phyloP scores from a whole-genome alignment of 768 basidiomycete species.

The Boletales sp. region DNA sequence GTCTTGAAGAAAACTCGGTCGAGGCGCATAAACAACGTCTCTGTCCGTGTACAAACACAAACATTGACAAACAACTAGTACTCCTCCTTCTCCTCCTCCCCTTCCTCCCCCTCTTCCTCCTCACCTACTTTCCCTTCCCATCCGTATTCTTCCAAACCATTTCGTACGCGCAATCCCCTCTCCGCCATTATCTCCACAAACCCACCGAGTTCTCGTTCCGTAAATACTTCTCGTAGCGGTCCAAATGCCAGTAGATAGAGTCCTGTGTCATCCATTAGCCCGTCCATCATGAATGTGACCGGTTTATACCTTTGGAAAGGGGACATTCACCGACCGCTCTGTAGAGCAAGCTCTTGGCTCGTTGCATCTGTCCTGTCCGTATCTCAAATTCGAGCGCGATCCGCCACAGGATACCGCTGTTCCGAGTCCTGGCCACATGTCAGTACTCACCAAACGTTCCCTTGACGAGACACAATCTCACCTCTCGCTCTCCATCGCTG shows the following conservation, averaged over 20 bases:
- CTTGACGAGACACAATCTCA: constrained; percentile 26
- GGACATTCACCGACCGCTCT: constrained; percentile 76
- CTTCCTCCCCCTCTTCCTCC: constrained; percentile 19
- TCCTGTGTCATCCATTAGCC: constrained; percentile 39
- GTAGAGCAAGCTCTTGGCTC: constrained; percentile 71
- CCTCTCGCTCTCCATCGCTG: constrained; percentile 68
- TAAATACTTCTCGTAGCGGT: constrained; percentile 62
- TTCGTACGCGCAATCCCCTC: constrained; percentile 60
- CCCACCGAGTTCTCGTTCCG: constrained; percentile 50
- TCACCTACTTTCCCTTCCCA: constrained; percentile 8
- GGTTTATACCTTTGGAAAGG: constrained; percentile 57
- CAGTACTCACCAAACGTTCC: background rate
- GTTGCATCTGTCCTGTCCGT: constrained; percentile 49
- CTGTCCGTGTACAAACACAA: constrained; percentile 17
- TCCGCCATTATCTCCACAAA: constrained; percentile 78
- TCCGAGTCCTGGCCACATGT: constrained; percentile 49
- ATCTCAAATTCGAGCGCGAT: constrained; percentile 79
- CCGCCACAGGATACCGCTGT: constrained; percentile 67
- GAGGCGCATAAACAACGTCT: too few relatives aligned
- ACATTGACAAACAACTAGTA: constrained; percentile 5
- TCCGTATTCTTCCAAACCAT: constrained; percentile 50
- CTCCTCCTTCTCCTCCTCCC: constrained; percentile 54
- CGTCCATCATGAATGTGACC: background rate
- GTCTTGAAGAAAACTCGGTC: constrained; percentile 36
- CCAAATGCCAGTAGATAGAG: constrained; percentile 79